Evolutionary conservation across 148 eudicot species (phyloP).

Genomic region (Vaccinium corymbosum): DNA sequence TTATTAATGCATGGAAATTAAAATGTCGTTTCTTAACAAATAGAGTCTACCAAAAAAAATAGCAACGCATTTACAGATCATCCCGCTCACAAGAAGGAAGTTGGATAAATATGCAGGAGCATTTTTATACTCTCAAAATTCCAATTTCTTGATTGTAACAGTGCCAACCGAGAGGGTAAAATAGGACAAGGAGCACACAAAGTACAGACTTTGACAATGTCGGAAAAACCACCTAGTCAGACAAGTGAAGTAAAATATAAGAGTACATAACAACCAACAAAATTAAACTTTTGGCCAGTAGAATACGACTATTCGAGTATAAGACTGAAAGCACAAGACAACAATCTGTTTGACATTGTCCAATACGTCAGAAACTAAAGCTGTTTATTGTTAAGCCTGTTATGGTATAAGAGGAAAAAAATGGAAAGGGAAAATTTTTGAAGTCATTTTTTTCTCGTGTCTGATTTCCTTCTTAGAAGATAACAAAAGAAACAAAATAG

Average conservation of each 20-base stretch:
- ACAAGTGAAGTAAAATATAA: background rate
- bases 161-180: background rate
- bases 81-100: background rate
- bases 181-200: background rate
- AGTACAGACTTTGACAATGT: background rate
- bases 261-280: background rate
- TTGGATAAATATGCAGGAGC: constrained; percentile 2
- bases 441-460: background rate
- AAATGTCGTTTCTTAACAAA: too few relatives aligned
- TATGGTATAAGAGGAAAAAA: background rate
- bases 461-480: background rate
- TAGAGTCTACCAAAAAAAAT: background rate
- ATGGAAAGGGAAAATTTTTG: background rate
- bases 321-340: background rate
- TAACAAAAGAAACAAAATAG: background rate
- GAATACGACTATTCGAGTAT: background rate
- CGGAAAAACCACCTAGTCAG: background rate
- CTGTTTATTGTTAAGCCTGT: too few relatives aligned
- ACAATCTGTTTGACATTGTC: background rate
- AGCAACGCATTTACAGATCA: background rate
- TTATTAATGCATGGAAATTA: background rate
- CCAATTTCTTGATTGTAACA: background rate
- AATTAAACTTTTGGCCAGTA: background rate
- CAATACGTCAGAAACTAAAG: background rate
- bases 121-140: background rate